Conservation (phyloP, 345 rosid genomes). For the Euclidium syriacum region DNA sequence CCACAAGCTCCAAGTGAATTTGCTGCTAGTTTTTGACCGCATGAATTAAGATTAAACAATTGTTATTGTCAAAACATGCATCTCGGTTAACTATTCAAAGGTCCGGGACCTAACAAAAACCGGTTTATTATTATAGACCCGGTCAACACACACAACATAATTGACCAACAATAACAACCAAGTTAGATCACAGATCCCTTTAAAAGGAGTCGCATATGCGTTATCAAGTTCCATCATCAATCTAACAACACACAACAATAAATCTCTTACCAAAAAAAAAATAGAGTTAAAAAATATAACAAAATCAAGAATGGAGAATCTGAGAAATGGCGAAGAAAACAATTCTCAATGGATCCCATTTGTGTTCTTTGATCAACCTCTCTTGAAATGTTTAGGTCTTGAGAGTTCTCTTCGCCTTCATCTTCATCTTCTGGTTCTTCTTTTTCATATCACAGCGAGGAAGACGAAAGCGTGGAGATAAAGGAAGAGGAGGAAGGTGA, state of each 20-base stretch:
- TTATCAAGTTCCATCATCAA: conserved; percentile 28
- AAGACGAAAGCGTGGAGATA: not conserved
- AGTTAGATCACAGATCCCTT: too few relatives aligned
- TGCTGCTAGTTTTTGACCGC: too few relatives aligned
- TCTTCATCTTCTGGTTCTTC: not conserved
- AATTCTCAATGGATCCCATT: conserved; percentile 12
- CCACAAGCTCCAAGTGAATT: too few relatives aligned
- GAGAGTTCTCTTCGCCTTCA: not conserved
- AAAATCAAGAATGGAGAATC: conserved; percentile 7
- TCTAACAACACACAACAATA: conserved; percentile 3
- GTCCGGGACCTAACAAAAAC: conserved; percentile 15
- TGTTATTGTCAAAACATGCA: too few relatives aligned
- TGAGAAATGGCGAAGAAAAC: conserved; percentile 8
- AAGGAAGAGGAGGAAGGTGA: conserved; percentile 11
- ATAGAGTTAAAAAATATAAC: not conserved
- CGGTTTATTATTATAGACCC: conserved; percentile 5
- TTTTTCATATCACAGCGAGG: not conserved
- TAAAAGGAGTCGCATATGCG: conserved; percentile 6
- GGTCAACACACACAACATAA: conserved; percentile 10
- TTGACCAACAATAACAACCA: conserved; percentile 25
- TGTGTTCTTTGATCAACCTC: conserved; percentile 7
- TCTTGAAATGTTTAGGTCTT: conserved; percentile 18
- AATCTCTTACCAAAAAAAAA: not conserved
- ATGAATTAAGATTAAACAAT: too few relatives aligned
- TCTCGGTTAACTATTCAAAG: too few relatives aligned